These are phyloP conservation scores for Kazachstania viticola DNA, from an alignment of 805 yeast genomes.

Conservation along the genomic window DNA sequence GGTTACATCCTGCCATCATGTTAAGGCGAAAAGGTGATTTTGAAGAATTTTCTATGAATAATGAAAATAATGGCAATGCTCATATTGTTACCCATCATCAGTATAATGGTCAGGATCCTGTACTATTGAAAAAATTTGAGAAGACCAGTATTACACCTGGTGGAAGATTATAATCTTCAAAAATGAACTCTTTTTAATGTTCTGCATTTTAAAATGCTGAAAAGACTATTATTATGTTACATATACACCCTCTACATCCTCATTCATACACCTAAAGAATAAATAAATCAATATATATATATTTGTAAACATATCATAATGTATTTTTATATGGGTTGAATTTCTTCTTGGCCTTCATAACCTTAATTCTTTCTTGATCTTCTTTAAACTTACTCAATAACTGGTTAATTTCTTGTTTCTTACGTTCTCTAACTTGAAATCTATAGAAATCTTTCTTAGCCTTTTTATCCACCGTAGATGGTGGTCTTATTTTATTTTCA, in stretches of 20 bases:
- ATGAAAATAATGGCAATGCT: constrained; percentile 4
- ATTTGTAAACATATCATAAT: constrained; percentile 1
- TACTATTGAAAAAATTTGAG: no score
- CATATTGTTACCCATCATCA: no score
- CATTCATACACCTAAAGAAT: no score
- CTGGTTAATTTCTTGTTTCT: constrained; percentile 86
- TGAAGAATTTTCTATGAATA: constrained; percentile 16
- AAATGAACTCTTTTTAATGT: no score
- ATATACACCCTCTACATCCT: no score
- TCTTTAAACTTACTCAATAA: constrained; percentile 71
- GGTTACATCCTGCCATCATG: constrained; percentile 87
- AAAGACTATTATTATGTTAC: no score
- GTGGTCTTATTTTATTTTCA: constrained; percentile 13
- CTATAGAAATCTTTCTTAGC: constrained; percentile 85
- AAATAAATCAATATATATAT: no score
- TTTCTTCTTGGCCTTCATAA: constrained; percentile 68
- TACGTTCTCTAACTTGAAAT: constrained; percentile 88
- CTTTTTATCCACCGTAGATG: constrained; percentile 45
- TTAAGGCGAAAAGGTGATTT: constrained; percentile 65
- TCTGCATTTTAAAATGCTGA: no score
- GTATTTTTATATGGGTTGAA: constrained; percentile 65
- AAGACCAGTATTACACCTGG: constrained; percentile 12
- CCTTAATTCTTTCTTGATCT: constrained; percentile 77
- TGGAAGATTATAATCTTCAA: constrained; percentile 20
- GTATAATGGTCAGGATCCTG: no score